Percentiles rank a stretch among this genome's conserved stretches.
phyloP scores from a whole-genome alignment of 2,329 filamentous ascomycete genomes.

The Alternaria hordeiaustralica region DNA sequence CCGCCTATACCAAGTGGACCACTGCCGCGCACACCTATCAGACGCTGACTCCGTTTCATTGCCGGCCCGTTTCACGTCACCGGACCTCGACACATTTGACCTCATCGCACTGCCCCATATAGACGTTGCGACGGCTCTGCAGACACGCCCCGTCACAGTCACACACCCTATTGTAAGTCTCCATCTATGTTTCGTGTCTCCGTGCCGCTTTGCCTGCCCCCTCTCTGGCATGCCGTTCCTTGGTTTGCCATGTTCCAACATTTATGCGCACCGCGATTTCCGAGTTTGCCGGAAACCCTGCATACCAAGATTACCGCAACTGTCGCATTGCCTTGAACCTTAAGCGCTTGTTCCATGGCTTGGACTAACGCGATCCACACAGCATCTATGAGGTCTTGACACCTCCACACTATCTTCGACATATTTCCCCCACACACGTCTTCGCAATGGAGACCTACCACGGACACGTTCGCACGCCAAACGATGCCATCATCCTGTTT shows the following conservation, averaged over 20 bases:
- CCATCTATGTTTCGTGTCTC: not conserved
- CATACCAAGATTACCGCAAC: not conserved
- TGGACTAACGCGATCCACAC: conserved; percentile 17
- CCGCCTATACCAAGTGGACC: not conserved
- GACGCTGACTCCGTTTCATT: conserved; percentile 24
- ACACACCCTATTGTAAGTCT: conserved; percentile 20
- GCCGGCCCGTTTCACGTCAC: conserved; percentile 30
- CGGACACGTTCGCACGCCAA: conserved; percentile 92
- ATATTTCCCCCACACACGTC: not conserved
- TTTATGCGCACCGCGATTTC: conserved; percentile 1
- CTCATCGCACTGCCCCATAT: conserved; percentile 9
- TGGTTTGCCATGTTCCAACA: not conserved
- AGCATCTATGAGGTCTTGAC: conserved; percentile 18
- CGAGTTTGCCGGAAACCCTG: conserved; percentile 8
- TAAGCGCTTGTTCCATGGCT: not conserved
- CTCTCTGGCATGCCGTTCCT: not conserved
- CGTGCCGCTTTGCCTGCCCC: not conserved
- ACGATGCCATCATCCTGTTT: conserved; percentile 97
- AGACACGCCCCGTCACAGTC: conserved; percentile 13
- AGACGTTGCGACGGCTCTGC: conserved; percentile 1
- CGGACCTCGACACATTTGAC: conserved; percentile 5
- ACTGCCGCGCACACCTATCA: conserved; percentile 17
- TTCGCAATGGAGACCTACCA: conserved; percentile 89
- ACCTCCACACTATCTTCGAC: not conserved
- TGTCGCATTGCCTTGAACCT: not conserved